These are phyloP conservation scores for Chalaropsis ovoidea DNA, from an alignment of 2,329 filamentous ascomycete species.

Conservation along the genomic window DNA sequence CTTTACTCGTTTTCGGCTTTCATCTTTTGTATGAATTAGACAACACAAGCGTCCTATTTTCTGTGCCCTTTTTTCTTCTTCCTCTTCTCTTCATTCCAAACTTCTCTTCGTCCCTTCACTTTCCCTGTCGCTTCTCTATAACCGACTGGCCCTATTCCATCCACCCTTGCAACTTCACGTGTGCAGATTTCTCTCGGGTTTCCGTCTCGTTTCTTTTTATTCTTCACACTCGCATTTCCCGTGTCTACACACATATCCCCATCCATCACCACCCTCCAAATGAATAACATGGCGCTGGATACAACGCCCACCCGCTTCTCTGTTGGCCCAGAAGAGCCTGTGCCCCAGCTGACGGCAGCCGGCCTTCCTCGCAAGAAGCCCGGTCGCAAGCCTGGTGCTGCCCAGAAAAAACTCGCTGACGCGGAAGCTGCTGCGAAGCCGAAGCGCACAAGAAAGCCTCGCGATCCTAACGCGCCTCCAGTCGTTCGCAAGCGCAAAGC, in stretches of 20 bases:
- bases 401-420: conserved; percentile 39
- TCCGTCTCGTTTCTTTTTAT: conserved; percentile 18
- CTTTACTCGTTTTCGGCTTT: conserved; percentile 3
- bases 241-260: neutral
- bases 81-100: neutral
- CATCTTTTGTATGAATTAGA: neutral
- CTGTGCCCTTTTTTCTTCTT: neutral
- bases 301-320: conserved; percentile 29
- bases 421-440: conserved; percentile 38
- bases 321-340: conserved; percentile 34
- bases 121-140: neutral
- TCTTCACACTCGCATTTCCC: conserved; percentile 19
- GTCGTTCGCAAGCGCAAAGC: conserved; percentile 47
- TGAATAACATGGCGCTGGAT: conserved; percentile 42
- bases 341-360: conserved; percentile 46
- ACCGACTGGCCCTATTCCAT: neutral
- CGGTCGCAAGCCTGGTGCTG: conserved; percentile 52
- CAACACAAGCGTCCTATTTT: neutral
- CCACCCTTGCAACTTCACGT: conserved; percentile 18
- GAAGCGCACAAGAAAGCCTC: conserved; percentile 42
- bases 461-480: conserved; percentile 49
- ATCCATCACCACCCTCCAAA: conserved; percentile 31
- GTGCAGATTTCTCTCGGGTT: neutral
- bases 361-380: conserved; percentile 54
- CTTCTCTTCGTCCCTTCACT: neutral